These are phyloP conservation scores for Lagenidium giganteum DNA, from an alignment of 352 stramenopile species.

Conservation along the genomic window DNA sequence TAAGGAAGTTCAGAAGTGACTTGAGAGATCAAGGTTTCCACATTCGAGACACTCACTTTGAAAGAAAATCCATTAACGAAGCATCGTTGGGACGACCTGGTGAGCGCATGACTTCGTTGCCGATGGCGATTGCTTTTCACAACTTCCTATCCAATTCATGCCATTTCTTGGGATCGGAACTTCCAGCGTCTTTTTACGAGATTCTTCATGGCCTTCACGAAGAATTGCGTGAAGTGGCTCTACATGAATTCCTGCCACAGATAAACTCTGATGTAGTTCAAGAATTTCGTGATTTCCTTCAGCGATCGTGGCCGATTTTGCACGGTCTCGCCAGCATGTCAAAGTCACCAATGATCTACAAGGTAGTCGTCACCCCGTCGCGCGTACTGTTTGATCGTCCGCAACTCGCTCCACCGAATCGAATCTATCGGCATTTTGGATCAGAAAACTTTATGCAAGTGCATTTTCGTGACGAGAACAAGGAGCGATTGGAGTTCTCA, in stretches of 20 bases:
- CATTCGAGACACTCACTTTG: slow-evolving; percentile 11
- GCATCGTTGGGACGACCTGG: background rate
- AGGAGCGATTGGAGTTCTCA: slow-evolving; percentile 59
- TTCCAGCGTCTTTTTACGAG: slow-evolving; percentile 7
- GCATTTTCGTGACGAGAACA: slow-evolving; percentile 80
- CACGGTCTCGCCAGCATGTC: slow-evolving; percentile 11
- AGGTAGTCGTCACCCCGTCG: slow-evolving; percentile 62
- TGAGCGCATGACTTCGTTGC: slow-evolving; percentile 4
- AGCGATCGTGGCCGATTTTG: background rate
- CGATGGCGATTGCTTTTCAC: background rate
- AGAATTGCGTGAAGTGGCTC: background rate
- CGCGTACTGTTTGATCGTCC: slow-evolving; percentile 59
- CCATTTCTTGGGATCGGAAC: slow-evolving; percentile 2
- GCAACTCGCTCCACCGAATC: slow-evolving; percentile 45
- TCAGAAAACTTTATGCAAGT: slow-evolving; percentile 78
- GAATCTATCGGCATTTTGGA: slow-evolving; percentile 64
- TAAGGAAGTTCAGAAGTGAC: slow-evolving; percentile 3
- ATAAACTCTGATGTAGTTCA: background rate
- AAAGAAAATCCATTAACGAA: background rate
- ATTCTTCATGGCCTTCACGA: slow-evolving; percentile 5
- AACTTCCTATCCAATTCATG: slow-evolving; percentile 4
- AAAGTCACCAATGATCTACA: slow-evolving; percentile 32
- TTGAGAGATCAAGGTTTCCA: slow-evolving; percentile 11
- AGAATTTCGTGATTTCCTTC: slow-evolving; percentile 12
- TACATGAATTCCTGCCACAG: background rate